Conservation (phyloP, 2,329 filamentous ascomycete species). For the Fusarium sp. region DNA sequence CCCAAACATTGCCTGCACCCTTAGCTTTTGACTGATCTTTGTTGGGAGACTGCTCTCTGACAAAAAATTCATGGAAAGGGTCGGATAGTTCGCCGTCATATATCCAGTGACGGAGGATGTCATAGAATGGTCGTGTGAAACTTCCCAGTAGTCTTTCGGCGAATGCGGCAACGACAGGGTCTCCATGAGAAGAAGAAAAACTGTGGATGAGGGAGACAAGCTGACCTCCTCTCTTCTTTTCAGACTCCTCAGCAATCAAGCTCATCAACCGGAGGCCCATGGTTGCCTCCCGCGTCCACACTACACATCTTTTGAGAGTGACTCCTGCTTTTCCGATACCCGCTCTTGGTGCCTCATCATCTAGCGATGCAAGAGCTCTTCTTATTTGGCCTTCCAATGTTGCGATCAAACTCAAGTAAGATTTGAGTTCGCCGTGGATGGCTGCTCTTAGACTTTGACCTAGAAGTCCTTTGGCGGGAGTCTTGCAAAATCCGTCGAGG, state of each 20-base stretch:
- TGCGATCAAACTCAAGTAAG: conserved; percentile 90
- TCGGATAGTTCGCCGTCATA: conserved; percentile 99
- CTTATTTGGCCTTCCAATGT: conserved; percentile 94
- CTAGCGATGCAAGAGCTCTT: conserved; percentile 80
- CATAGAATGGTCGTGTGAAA: conserved; percentile 95
- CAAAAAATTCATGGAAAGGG: conserved; percentile 95
- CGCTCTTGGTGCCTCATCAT: conserved; percentile 74
- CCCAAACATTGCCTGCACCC: conserved; percentile 92
- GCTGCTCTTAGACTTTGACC: conserved; percentile 92
- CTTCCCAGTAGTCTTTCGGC: conserved; percentile 88
- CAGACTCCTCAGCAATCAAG: conserved; percentile 91
- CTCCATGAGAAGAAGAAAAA: conserved; percentile 93
- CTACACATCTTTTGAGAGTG: conserved; percentile 92
- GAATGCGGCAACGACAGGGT: conserved; percentile 93
- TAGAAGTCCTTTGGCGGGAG: conserved; percentile 84
- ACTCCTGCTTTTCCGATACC: conserved; percentile 89
- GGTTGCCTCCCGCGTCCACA: conserved; percentile 97
- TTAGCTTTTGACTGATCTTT: conserved; percentile 65
- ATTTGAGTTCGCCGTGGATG: conserved; percentile 84
- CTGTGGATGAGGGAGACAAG: conserved; percentile 93
- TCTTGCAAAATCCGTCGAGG: conserved; percentile 84
- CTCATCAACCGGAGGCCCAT: conserved; percentile 96
- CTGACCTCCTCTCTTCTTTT: conserved; percentile 85
- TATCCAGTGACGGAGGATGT: conserved; percentile 96
- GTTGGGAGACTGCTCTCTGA: conserved; percentile 78